Conservation (phyloP, 2,329 filamentous ascomycete genomes). For the Epichloe gansuensis region DNA sequence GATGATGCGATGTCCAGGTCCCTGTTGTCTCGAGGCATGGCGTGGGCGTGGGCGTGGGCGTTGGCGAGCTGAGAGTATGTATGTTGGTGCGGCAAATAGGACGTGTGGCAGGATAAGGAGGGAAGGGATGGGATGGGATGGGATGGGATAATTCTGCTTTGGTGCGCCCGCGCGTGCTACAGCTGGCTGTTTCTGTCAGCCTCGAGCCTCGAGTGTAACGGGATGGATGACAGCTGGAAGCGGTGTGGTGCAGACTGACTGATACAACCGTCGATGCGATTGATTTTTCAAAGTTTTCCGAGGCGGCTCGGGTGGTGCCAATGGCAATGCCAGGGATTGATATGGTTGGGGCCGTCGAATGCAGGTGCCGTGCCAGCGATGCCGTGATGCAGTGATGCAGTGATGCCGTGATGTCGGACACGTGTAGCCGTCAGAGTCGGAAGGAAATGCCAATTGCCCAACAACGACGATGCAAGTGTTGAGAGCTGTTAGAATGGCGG, state of each 20-base stretch:
- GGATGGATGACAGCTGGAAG: background rate
- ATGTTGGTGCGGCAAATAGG: background rate
- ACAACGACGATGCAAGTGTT: background rate
- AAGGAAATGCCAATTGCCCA: background rate
- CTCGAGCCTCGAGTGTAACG: background rate
- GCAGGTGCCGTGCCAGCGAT: background rate
- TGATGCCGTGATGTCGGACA: constrained; percentile 3
- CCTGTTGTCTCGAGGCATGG: constrained; percentile 32
- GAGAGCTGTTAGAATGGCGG: background rate
- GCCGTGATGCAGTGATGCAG: background rate
- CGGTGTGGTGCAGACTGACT: background rate
- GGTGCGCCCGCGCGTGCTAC: background rate
- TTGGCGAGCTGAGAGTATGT: background rate
- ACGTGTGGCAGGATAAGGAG: background rate
- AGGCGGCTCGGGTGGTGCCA: background rate
- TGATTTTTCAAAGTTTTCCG: background rate
- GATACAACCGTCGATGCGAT: background rate
- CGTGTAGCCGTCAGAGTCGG: constrained; percentile 9
- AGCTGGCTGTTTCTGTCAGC: background rate
- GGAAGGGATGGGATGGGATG: background rate
- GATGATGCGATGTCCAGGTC: constrained; percentile 34
- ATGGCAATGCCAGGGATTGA: background rate
- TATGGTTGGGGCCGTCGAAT: background rate
- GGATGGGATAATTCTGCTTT: background rate
- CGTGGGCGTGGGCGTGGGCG: constrained; percentile 1